A percentile compares a stretch with the other conserved stretches of the same genome.
Evolutionary conservation across 2,329 filamentous ascomycete species (phyloP).

Genomic region (Bipolaris bicolor): DNA sequence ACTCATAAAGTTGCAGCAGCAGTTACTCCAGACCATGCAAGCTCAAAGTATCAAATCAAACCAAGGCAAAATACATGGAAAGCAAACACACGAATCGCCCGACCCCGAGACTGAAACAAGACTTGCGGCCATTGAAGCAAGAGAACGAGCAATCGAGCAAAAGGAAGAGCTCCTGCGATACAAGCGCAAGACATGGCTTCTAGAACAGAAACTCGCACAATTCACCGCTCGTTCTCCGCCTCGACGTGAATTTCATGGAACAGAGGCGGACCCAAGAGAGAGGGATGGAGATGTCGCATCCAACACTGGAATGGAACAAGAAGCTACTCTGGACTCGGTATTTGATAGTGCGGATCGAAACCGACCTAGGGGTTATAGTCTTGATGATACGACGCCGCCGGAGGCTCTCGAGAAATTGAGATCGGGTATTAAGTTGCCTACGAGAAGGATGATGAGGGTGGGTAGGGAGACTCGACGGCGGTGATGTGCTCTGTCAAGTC

Average conservation of each 20-base stretch:
- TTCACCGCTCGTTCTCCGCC: background rate
- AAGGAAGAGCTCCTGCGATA: slow-evolving; percentile 15
- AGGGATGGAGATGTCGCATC: background rate
- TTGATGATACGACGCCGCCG: slow-evolving; percentile 12
- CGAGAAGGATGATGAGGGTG: slow-evolving; percentile 7
- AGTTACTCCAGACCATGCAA: slow-evolving; percentile 9
- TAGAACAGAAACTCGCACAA: slow-evolving; percentile 15
- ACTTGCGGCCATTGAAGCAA: slow-evolving; percentile 9
- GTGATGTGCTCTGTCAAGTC: background rate
- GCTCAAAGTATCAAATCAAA: background rate
- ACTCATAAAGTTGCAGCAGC: slow-evolving; percentile 15
- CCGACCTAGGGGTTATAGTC: background rate
- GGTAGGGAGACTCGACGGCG: background rate
- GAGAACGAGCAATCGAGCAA: slow-evolving; percentile 13
- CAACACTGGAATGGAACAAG: background rate
- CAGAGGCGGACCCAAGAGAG: background rate
- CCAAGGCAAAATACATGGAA: background rate
- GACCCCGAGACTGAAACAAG: background rate
- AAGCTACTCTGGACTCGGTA: background rate
- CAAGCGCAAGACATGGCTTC: slow-evolving; percentile 16
- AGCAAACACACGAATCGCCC: background rate
- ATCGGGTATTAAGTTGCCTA: slow-evolving; percentile 14
- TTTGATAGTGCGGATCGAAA: background rate
- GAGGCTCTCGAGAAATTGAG: slow-evolving; percentile 11
- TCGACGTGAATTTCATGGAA: background rate